Base-by-base conservation (phyloP, 129 eudicot species). In the Logfia minima region DNA sequence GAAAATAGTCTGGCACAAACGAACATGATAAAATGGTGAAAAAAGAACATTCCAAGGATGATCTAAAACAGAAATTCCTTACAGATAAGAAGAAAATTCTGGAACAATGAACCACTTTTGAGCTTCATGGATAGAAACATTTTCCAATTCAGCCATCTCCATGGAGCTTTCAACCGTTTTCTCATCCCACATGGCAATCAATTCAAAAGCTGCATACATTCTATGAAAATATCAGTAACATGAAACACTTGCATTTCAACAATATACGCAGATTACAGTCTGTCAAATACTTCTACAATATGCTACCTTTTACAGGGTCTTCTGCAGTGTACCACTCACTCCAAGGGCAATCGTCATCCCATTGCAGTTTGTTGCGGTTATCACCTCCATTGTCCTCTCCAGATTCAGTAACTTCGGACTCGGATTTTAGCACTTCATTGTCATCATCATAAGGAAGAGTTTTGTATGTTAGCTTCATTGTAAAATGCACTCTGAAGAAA, bases 341-440 rank as follows among this genome's bases (percentile, higher is more conserved):
- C 97, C 96, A 90, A 58, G 96, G 95, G 70, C 96, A 93, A 70
- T 90, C 95, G 69, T 88, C 95, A 77, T 93, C 98, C 98, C 98
- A 93, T 81, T 88, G 98, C 41, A 79, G 31, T 87, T 86, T 90
- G 51, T 79, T 84, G 66, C 72, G 86, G 34, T 55, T 78, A 14
- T 87, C 85, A 61, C 76, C 75, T 77, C 80, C 90, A 32, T 74
- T 61, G 70, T 75, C 81, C 59, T 10, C 81, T 75, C 86, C 83
- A 67, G 87, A 84, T 61, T 79, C 88, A 68, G 76, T 71, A 29
- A 66, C 66, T 64, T 85, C 96, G 48, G 77, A 75, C 75, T 86
- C 87, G 66, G 83, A 29, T 73, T 70, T 89, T 70, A 76, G 75
- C 48, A 86, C 71, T 72, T 86, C 86, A 79, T 79, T 85, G 43